A percentile compares a stretch with the other conserved stretches of the same genome.
phyloP scores from a whole-genome alignment of 495 filamentous ascomycete genomes.

The Talaromyces ruber region DNA sequence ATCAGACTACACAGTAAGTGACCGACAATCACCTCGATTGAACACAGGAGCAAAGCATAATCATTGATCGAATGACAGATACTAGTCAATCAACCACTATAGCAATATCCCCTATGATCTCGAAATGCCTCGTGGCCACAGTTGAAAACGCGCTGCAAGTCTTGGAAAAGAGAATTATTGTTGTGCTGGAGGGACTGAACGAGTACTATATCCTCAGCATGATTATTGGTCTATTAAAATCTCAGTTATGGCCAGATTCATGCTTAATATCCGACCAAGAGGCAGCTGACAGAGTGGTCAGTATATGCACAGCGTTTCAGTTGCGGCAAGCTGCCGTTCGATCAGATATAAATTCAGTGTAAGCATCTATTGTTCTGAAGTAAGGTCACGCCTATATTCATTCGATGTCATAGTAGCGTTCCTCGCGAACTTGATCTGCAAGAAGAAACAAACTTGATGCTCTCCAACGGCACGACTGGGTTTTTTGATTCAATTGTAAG shows the following conservation, averaged over 20 bases:
- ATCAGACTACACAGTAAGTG: not conserved
- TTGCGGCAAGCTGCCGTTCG: not conserved
- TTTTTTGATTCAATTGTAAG: conserved; percentile 2
- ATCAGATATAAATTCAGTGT: not conserved
- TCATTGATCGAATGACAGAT: not conserved
- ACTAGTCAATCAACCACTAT: not conserved
- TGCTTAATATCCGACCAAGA: not conserved
- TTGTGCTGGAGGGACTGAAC: not conserved
- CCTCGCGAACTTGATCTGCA: not conserved
- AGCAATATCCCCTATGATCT: not conserved
- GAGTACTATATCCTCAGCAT: conserved; percentile 4
- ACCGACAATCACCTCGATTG: not conserved
- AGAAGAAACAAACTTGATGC: not conserved
- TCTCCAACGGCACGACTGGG: not conserved
- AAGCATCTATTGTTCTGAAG: not conserved
- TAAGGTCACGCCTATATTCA: not conserved
- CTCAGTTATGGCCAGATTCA: not conserved
- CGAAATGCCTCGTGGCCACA: not conserved
- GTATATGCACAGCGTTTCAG: not conserved
- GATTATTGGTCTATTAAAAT: conserved; percentile 1
- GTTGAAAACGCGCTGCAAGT: not conserved
- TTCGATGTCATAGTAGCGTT: not conserved
- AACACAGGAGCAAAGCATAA: not conserved
- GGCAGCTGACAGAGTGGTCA: conserved; percentile 2
- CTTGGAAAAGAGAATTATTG: not conserved